phyloP scores from a whole-genome alignment of 129 eudicot species.

The Chrysanthemum seticuspe region DNA sequence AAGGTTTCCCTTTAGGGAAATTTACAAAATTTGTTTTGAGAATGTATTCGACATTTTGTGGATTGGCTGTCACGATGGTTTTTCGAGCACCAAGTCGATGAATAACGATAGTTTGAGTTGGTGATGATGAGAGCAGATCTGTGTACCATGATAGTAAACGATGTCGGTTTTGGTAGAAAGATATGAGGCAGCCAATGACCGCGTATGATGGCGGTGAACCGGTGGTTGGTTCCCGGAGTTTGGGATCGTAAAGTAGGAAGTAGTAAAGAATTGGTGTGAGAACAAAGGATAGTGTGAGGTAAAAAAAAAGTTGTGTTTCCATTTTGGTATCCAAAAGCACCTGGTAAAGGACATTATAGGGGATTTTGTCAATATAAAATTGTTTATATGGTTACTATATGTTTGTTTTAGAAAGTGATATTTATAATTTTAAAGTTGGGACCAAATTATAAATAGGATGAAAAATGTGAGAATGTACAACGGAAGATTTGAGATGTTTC shows the following conservation, averaged over 20 bases:
- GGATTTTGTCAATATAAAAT: too few relatives aligned
- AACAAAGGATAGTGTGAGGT: conserved; percentile 9
- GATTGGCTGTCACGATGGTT: conserved; percentile 50
- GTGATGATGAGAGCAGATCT: conserved; percentile 37
- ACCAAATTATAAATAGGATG: too few relatives aligned
- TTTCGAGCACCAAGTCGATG: conserved; percentile 39
- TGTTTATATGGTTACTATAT: too few relatives aligned
- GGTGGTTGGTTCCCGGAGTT: not conserved
- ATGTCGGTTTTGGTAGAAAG: conserved; percentile 44
- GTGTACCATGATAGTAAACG: conserved; percentile 60
- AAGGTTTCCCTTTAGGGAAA: conserved; percentile 56
- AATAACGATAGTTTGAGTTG: conserved; percentile 38
- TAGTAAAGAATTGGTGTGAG: not conserved
- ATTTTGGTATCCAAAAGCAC: conserved; percentile 3
- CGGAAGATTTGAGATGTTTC: too few relatives aligned
- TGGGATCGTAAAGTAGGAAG: not conserved
- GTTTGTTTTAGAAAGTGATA: too few relatives aligned
- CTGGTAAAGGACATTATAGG: not conserved
- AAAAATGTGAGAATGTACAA: too few relatives aligned
- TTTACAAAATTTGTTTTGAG: conserved; percentile 46
- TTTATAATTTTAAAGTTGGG: too few relatives aligned
- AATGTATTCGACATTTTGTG: conserved; percentile 48
- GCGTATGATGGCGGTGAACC: conserved; percentile 36
- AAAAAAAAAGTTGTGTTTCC: conserved; percentile 7
- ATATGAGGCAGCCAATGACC: conserved; percentile 40